Evolutionary conservation across 2,329 filamentous ascomycete genomes (phyloP).

Genomic region (Aspergillus floridensis): DNA sequence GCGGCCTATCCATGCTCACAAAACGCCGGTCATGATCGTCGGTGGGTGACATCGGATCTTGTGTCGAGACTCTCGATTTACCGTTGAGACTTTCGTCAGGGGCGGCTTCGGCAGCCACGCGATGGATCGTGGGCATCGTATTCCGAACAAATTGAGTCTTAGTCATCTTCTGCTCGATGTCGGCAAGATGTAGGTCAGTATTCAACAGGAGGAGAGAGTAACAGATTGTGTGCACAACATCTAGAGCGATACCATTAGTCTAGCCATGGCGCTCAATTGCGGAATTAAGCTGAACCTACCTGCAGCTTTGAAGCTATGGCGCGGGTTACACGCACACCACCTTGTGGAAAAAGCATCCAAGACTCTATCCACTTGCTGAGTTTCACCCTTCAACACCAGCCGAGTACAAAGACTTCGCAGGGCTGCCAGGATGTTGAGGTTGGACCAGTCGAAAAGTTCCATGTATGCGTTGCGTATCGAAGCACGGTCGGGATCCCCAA

Average conservation of each 20-base stretch:
- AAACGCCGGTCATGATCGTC: conserved; percentile 19
- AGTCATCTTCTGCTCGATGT: conserved; percentile 97
- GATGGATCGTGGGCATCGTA: conserved; percentile 83
- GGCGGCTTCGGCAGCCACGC: conserved; percentile 70
- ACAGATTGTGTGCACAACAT: conserved; percentile 95
- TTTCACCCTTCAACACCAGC: conserved; percentile 82
- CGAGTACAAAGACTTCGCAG: conserved; percentile 78
- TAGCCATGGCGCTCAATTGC: background rate
- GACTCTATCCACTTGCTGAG: conserved; percentile 94
- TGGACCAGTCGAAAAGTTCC: conserved; percentile 83
- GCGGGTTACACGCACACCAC: conserved; percentile 91
- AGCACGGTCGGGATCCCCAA: conserved; percentile 63
- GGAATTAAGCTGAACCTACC: conserved; percentile 54
- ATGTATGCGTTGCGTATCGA: conserved; percentile 75
- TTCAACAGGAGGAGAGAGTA: conserved; percentile 95
- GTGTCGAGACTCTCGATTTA: conserved; percentile 33
- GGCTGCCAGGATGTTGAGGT: conserved; percentile 73
- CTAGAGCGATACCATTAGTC: conserved; percentile 46
- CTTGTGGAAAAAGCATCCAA: conserved; percentile 82
- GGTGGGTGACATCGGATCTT: conserved; percentile 38
- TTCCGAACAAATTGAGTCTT: conserved; percentile 93
- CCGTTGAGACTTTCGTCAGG: conserved; percentile 63
- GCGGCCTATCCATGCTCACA: conserved; percentile 19
- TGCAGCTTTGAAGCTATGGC: conserved; percentile 85
- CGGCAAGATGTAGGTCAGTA: conserved; percentile 90